Conservation (phyloP, 2,329 filamentous ascomycete genomes). For the Neofusicoccum sp. region DNA sequence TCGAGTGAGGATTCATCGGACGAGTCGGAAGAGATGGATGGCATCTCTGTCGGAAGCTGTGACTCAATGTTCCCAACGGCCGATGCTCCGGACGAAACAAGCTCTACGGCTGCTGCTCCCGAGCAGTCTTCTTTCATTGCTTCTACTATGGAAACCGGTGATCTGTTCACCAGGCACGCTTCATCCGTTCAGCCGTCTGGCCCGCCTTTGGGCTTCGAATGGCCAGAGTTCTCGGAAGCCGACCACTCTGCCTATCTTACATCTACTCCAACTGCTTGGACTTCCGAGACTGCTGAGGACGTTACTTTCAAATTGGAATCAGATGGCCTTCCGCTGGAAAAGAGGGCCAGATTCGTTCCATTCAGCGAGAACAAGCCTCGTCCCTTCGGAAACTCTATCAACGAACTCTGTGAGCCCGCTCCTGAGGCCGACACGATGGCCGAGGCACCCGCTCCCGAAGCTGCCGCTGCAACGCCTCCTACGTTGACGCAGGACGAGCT, state of each 20-base stretch:
- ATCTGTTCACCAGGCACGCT: not conserved
- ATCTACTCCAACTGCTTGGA: not conserved
- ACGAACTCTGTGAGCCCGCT: conserved; percentile 7
- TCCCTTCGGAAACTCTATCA: conserved; percentile 10
- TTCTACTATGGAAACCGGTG: not conserved
- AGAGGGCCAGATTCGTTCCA: not conserved
- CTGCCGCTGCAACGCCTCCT: not conserved
- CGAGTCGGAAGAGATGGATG: not conserved
- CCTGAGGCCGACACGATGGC: not conserved
- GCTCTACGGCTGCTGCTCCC: not conserved
- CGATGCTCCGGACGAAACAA: not conserved
- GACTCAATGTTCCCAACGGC: not conserved
- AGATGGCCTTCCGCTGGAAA: not conserved
- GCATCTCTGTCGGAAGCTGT: not conserved
- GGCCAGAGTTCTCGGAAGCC: not conserved
- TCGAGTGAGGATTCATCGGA: not conserved
- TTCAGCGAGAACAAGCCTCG: not conserved
- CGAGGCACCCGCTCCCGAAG: not conserved
- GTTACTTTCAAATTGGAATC: not conserved
- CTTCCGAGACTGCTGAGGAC: not conserved
- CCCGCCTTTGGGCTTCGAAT: not conserved
- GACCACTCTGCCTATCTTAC: not conserved
- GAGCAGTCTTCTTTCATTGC: not conserved
- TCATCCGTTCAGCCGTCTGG: not conserved
- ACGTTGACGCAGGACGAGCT: not conserved